Base-by-base conservation (phyloP, 352 stramenopile genomes). In the Globisporangium yorkense region DNA sequence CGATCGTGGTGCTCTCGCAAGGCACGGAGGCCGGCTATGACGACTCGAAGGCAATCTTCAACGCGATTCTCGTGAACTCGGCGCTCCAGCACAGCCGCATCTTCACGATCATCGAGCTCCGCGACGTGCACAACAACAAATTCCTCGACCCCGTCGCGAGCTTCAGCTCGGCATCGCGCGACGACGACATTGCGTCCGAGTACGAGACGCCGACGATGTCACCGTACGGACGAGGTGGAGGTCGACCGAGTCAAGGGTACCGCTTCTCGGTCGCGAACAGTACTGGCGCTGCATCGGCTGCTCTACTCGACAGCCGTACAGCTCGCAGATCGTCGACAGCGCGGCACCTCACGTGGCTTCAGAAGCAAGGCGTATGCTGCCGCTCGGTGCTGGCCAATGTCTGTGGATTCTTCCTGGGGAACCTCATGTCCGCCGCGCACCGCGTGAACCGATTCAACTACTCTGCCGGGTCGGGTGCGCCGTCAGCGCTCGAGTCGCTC, bases 1-100 rank as follows among this genome's bases (percentile, higher is more conserved):
- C 84, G 0, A 88, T 94, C 52, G 80, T 94, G 1, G 82, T 94
- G 7, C 63, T 94, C 2, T 82, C 84, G 1, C 84, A 94, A 63
- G 84, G 84, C 16, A 88, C 75, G 4, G 73, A 87, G 51, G 63
- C 74, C 27, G 82, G 78, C 2, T 87, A 89, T 29, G 78, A 90
- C 60, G 84, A 94, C 63, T 92, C 84, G 0, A 92, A 92, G 59
- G 80, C 82, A 6, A 91, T 94, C 27, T 92, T 94, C 55, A 94
- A 92, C 48, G 83, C 84, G 4, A 92, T 92, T 46, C 70, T 94
- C 16, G 68, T 94, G 21, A 89, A 89, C 64, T 75, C 75, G 7
- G 84, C 84, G 13, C 63, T 91, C 15, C 67, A 87, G 54, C 70
- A 68, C 33, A 87, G 72, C 59, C 48, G 72, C 33, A 87, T 88